phyloP scores from a whole-genome alignment of 2,329 filamentous ascomycete species.

The Colletotrichum sp. region DNA sequence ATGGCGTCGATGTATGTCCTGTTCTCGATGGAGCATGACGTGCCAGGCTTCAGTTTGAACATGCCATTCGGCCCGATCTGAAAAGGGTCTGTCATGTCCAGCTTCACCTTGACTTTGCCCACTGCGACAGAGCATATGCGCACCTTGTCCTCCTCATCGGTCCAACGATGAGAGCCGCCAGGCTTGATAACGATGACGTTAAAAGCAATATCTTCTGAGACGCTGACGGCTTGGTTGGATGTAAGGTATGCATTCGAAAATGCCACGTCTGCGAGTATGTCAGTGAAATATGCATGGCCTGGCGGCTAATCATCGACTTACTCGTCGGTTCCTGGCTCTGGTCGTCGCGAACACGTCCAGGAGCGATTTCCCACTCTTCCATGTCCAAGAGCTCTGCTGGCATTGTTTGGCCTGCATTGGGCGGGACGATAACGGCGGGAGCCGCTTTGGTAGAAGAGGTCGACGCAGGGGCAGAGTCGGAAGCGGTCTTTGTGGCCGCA shows the following conservation, averaged over 20 bases:
- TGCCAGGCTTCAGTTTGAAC: constrained; percentile 46
- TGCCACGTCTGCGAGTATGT: constrained; percentile 38
- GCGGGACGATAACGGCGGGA: background rate
- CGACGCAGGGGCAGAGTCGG: background rate
- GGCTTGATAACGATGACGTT: constrained; percentile 46
- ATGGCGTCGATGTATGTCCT: constrained; percentile 47
- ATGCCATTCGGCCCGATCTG: constrained; percentile 48
- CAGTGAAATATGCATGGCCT: background rate
- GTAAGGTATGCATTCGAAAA: constrained; percentile 48
- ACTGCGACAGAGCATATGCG: constrained; percentile 44
- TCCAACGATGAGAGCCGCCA: constrained; percentile 37
- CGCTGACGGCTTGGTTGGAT: constrained; percentile 36
- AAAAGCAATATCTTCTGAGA: constrained; percentile 43
- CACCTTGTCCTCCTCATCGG: constrained; percentile 30
- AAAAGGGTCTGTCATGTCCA: constrained; percentile 38
- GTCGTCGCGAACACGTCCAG: constrained; percentile 40
- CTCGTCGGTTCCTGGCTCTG: constrained; percentile 31
- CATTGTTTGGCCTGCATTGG: background rate
- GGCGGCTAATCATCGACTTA: constrained; percentile 27
- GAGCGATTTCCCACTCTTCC: constrained; percentile 51
- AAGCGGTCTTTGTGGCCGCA: background rate
- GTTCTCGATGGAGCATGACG: constrained; percentile 45
- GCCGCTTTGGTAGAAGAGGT: background rate
- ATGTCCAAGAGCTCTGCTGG: constrained; percentile 31
- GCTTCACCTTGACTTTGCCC: constrained; percentile 46